phyloP scores from a whole-genome alignment of 331 rosid species.

The Acacia pycnantha region DNA sequence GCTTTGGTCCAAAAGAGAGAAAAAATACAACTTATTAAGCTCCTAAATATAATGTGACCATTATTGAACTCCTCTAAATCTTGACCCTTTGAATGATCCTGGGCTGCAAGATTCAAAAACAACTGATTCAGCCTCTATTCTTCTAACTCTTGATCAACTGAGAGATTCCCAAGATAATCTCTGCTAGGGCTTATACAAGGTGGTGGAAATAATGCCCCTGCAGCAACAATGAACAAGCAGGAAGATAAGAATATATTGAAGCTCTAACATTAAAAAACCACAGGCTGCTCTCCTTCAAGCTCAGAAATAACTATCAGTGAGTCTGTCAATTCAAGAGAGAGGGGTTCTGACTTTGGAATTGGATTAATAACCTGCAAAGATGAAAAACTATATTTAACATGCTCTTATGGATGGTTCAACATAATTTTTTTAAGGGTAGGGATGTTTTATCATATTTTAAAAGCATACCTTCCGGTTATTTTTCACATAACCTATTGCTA shows the following conservation, averaged over 20 bases:
- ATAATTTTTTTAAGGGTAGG: background rate
- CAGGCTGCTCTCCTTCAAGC: constrained; percentile 84
- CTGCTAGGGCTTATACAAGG: background rate
- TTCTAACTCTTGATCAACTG: background rate
- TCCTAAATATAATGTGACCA: background rate
- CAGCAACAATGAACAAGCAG: background rate
- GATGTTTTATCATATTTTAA: background rate
- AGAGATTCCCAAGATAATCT: background rate
- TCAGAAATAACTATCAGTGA: constrained; percentile 90
- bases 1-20: background rate
- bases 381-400: constrained; percentile 28
- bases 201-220: background rate
- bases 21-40: no score
- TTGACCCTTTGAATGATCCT: background rate
- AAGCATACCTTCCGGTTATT: constrained; percentile 65
- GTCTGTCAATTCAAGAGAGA: constrained; percentile 73
- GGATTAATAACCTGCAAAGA: constrained; percentile 85
- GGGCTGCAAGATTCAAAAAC: background rate
- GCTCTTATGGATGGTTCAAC: constrained; percentile 4
- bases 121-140: background rate
- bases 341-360: constrained; percentile 78
- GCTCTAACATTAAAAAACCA: constrained; percentile 28
- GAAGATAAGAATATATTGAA: background rate
- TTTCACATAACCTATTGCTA: constrained; percentile 91
- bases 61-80: background rate